Base-by-base conservation (phyloP, 1,139 yeast species). In the Diutina neorugosa region DNA sequence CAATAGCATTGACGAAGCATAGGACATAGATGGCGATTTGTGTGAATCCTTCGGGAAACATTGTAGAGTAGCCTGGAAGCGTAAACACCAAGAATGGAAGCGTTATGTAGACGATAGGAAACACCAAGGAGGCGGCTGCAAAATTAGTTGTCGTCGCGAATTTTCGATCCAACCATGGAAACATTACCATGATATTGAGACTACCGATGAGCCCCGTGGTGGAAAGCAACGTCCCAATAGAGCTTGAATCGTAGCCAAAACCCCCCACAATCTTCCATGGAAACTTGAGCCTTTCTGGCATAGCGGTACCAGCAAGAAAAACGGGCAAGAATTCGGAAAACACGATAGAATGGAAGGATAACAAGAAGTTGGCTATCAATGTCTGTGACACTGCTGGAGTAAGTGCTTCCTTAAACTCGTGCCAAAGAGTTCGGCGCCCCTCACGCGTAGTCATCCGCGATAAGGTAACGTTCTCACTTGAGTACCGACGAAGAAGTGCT, bases 321-420 rank as follows among this genome's bases (percentile, higher is more conserved):
- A 82, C 78, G 12, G 88, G 86, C 51, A 81, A 65, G 57, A 82
- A 79, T 62, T 82, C 86, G 52, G 72, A 73, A 62, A 70, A 80
- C 5, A 79, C 77, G 14, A 79, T 68, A n/a, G 71, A 64, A 59
- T 80, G 84, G 55, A 80, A 68, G 8, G 79, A 67, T 55, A 78
- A 64, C 52, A 74, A 61, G 55, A 77, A 70, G 59, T 73, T 73
- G 44, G 73, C 69, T n/a, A 66, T 53, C 50, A 77, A 69, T 4
- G 79, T 72, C 50, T 68, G 69, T 44, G 75, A 62, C n/a, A 75
- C 78, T 5, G 65, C 65, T 14, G 67, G 65, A n/a, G 73, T 70
- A 54, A 57, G 57, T 7, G 40, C 21, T 27, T 46, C 40, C 5
- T n/a, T 14, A 41, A 12, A 27, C 19, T n/a, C 12, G 25, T n/a